phyloP scores from a whole-genome alignment of 2,329 filamentous ascomycete genomes.

The Colletotrichum costaricense region DNA sequence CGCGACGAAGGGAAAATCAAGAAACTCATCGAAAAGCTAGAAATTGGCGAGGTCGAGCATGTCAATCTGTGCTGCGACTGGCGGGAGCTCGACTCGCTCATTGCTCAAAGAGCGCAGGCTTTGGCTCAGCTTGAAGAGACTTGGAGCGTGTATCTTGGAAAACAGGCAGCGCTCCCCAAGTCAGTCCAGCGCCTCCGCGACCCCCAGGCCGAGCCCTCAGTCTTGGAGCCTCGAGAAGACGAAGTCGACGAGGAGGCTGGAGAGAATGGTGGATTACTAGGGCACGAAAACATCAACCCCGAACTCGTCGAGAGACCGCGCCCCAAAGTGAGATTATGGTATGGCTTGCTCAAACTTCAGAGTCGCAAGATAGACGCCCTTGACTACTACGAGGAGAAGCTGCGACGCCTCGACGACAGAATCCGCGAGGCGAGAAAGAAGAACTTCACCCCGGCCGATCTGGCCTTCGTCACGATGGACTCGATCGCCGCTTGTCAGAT shows the following conservation, averaged over 20 bases:
- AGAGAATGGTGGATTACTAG: constrained; percentile 71
- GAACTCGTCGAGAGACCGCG: constrained; percentile 56
- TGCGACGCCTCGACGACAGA: constrained; percentile 81
- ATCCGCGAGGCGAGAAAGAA: constrained; percentile 78
- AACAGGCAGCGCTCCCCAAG: constrained; percentile 54
- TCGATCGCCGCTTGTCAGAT: constrained; percentile 93
- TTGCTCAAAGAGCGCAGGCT: constrained; percentile 73
- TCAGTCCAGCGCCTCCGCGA: constrained; percentile 44
- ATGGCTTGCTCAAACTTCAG: constrained; percentile 79
- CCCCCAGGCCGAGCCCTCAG: constrained; percentile 24
- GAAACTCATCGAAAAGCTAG: constrained; percentile 85
- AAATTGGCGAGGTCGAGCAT: constrained; percentile 89
- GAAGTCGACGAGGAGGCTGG: constrained; percentile 58
- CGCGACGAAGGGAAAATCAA: constrained; percentile 87
- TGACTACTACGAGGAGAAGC: constrained; percentile 90
- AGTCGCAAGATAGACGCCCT: constrained; percentile 87
- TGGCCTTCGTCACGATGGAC: constrained; percentile 98
- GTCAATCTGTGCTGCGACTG: constrained; percentile 90
- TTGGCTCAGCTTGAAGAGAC: constrained; percentile 83
- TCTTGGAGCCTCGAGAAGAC: constrained; percentile 36
- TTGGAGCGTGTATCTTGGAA: constrained; percentile 82
- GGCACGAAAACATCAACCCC: constrained; percentile 36
- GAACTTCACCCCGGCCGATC: constrained; percentile 80
- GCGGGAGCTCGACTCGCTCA: constrained; percentile 80
- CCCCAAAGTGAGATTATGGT: constrained; percentile 81